Base-by-base conservation (phyloP, 1,284 basidiomycete species). In the Anthracocystis panici-leucophaei region DNA sequence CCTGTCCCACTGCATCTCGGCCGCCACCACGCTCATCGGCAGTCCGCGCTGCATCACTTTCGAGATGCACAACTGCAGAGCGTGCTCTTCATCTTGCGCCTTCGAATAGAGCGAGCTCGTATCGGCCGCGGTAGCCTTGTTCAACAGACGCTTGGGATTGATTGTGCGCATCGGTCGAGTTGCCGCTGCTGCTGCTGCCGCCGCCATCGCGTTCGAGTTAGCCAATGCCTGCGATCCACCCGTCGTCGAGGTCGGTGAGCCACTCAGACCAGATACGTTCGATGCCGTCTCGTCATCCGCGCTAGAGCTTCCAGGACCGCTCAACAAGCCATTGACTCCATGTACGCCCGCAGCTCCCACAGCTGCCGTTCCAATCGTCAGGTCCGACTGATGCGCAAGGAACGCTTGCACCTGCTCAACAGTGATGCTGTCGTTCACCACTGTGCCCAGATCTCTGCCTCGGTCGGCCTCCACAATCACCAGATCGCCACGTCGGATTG, bases 381-480 rank as follows among this genome's bases (percentile, higher is more conserved):
- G 57, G n/a, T 79, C 77, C 42, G 77, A 74, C 35, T 82, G 80
- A 53, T 79, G 78, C 51, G 77, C 74, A 5, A 82, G 65, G 60
- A 81, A 82, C 1, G 74, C 60, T 86, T 95, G 92, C 50, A 97
- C 93, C 85, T 97, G 93, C 33, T 91, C 91, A 8, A 95, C 88
- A n/a, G 94, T 93, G 55, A 82, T 78, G 57, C 63, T 76, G 59
- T 81, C 79, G 53, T 81, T 80, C 35, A 82, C 75, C 23, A 97
- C 91, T 82, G 92, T 93, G 35, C 95, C 95, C 51, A 97, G 84
- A 86, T 97, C 95, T 84, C 92, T 93, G 20, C 96, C 96, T 25
- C 96, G 89, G 86, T 98, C 96, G 9, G 95, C 96, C 86, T 98
- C 96, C 18, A 98, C 96, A 75, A 98, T 94, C 61, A 98, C 96